Evolutionary conservation across 371 early-diverging fungal genomes (phyloP), one percentile per base, ranked within the genome.

Genomic region (Mortierella sp.): DNA sequence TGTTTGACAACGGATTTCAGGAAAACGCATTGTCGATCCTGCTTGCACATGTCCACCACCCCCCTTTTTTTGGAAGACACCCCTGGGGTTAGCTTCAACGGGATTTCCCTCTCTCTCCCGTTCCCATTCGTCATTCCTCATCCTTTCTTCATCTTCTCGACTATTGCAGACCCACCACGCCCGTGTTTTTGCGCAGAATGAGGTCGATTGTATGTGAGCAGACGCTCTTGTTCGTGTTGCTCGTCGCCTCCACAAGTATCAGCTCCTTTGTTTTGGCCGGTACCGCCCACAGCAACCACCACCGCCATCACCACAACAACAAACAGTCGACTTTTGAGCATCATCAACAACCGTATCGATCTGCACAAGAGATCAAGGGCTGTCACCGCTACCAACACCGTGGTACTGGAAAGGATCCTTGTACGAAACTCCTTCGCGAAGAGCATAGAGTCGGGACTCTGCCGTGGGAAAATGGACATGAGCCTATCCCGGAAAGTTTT

Each of bases 401-500:
- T n/a, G 45, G 45, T 45, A 5, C 45, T n/a, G 26, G 49, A 10
- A 48, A 26, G 8, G 49, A 24, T 2, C 26, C 3, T 8, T 48
- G 49, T n/a, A 8, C 24, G 26, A 48, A 16, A 8, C 6, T 48
- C 8, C 49, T 59, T 18, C 67, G 67, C 13, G 66, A 79, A 27
- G 72, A 79, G 34, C 80, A 83, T 63, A 67, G 67, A 0, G 87
- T 89, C 1, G 82, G 72, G 6, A 51, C 69, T 2, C 72, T 90
- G 16, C 90, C 89, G 3, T 89, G 85, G 84, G 82, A 61, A 18
- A 49, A 54, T 8, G 83, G 84, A 46, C 82, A 82, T 56, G 69
- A 68, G 38, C 87, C 87, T 5, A 53, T 90, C 53, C 56, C 64
- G 24, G 82, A 81, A 28, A 85, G 85, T 62, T 90, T 86, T 58